phyloP scores from a whole-genome alignment of 495 filamentous ascomycete species.

The Talaromyces trachyspermus region DNA sequence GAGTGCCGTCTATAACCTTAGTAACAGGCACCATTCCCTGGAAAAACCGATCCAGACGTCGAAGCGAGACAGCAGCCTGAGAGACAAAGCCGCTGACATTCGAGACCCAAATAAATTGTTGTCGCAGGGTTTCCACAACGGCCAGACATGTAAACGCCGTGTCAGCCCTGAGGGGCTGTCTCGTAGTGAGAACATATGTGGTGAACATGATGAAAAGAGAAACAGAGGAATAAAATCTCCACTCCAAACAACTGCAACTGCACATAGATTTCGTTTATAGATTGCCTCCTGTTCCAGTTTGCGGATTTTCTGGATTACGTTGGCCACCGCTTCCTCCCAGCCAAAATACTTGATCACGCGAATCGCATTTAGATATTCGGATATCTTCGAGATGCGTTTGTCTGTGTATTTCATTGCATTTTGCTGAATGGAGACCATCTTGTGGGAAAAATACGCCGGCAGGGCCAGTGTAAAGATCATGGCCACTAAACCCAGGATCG shows the following conservation, averaged over 20 bases:
- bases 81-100: conserved; percentile 28
- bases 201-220: conserved; percentile 36
- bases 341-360: conserved; percentile 45
- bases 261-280: conserved; percentile 34
- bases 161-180: conserved; percentile 33
- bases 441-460: conserved; percentile 28
- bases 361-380: conserved; percentile 40
- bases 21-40: conserved; percentile 27
- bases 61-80: conserved; percentile 34
- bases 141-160: conserved; percentile 40
- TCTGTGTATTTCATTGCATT: conserved; percentile 40
- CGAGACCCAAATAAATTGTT: conserved; percentile 33
- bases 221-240: conserved; percentile 32
- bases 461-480: conserved; percentile 31
- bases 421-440: conserved; percentile 25
- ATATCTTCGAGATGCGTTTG: conserved; percentile 39
- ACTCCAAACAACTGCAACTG: conserved; percentile 18
- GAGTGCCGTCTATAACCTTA: conserved; percentile 30
- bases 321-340: conserved; percentile 38
- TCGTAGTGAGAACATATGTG: conserved; percentile 30
- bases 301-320: conserved; percentile 32
- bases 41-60: conserved; percentile 38
- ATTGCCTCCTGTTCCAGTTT: conserved; percentile 35
- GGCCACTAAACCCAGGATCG: conserved; percentile 32
- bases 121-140: conserved; percentile 32